Evolutionary conservation across 495 filamentous ascomycete genomes (phyloP).

Genomic region (Parachaetomium inaequale): DNA sequence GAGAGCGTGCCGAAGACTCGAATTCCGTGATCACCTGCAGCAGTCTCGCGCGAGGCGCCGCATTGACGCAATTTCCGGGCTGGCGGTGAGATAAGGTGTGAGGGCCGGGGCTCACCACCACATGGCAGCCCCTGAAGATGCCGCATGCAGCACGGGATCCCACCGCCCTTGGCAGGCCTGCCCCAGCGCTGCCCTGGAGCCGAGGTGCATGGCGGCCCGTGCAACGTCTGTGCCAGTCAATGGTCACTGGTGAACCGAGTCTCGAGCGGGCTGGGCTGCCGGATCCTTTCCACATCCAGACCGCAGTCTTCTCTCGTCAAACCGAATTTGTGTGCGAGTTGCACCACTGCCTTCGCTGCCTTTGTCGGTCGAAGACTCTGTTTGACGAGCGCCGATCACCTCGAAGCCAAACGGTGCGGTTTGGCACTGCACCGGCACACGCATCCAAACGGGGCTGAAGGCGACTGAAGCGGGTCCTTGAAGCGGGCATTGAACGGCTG

Average conservation of each 20-base stretch:
- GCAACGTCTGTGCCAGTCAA: conserved; percentile 11
- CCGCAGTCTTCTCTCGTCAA: background rate
- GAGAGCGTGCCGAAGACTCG: background rate
- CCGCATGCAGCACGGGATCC: conserved; percentile 7
- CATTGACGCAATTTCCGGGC: conserved; percentile 17
- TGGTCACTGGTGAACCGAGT: conserved; percentile 14
- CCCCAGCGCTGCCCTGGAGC: background rate
- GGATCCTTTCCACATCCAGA: background rate
- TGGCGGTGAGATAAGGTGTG: conserved; percentile 12
- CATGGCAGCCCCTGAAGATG: conserved; percentile 9
- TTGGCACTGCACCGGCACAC: too few relatives aligned
- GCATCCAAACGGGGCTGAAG: too few relatives aligned
- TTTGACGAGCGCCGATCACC: background rate
- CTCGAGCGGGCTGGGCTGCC: background rate
- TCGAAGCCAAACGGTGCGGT: too few relatives aligned
- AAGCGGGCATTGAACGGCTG: too few relatives aligned
- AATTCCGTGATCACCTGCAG: background rate
- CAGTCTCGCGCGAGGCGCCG: conserved; percentile 4
- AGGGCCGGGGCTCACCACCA: background rate
- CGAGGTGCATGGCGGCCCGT: background rate
- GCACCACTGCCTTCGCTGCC: background rate
- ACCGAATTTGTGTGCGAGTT: background rate
- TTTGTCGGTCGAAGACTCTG: background rate
- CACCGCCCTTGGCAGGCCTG: background rate
- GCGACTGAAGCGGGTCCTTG: too few relatives aligned